Evolutionary conservation across 129 eudicot genomes (phyloP), one percentile per base, ranked within the genome.

Genomic region (Helianthus annuus): DNA sequence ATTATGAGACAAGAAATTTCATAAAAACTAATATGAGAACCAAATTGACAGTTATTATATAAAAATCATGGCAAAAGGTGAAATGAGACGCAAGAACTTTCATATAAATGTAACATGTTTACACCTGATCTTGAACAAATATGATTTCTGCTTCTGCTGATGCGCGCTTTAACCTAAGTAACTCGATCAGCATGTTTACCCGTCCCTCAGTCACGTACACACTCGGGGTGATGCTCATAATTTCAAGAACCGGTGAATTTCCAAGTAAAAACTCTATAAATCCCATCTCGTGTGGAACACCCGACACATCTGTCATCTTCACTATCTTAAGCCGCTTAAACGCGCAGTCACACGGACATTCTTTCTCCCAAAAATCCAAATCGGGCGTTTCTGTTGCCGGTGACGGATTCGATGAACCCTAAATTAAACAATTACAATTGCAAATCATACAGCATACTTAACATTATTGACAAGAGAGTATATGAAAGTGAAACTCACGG

Each of bases 111-210:
- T 11, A 54, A 36, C 16, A 78, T 27, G 66, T 16, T 80, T 83
- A 91, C 69, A 85, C 48, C 76, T 79, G 83, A 44, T 86, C 89
- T 73, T 73, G 93, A 73, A 84, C 76, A 64, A 95, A 88, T 49
- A 76, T 59, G 39, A 95, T 71, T 69, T 81, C 80, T 68, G 99
- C 99, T 66, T 56, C 77, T 36, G 97, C 68, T 79, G 99, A 95
- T 75, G 99, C 97, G 66, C 99, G 80, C n/a, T 83, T 80, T 83
- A 91, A 91, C 80, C 83, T 82, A 73, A 85, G 74, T 84, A 95
- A 78, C 60, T 86, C 83, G 11, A 86, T 79, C 76, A 95, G 45
- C 88, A 95, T 78, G 64, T 78, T 85, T 78, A 85, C 2, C 81
- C 79, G 83, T 69, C 86, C 88, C 0, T 87, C 87, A 1, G 90